Evolutionary conservation across 495 filamentous ascomycete species (phyloP).

Genomic region (Penicillium paxilli): DNA sequence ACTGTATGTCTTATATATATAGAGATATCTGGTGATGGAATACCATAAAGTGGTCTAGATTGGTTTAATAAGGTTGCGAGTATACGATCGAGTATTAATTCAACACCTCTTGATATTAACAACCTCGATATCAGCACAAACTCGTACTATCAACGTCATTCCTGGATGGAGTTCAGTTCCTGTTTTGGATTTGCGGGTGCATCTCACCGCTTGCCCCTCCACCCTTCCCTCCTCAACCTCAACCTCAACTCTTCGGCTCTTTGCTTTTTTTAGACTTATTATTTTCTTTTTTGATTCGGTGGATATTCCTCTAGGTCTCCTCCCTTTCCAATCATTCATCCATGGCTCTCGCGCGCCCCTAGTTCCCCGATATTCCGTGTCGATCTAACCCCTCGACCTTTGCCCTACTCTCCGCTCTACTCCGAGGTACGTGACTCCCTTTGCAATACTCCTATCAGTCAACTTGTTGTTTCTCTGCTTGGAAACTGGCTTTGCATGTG

Average conservation of each 20-base stretch:
- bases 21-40: too few species aligned
- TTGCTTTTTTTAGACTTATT: neutral
- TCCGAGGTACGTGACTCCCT: conserved; percentile 21
- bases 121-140: neutral
- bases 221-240: conserved; percentile 3
- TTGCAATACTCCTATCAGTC: neutral
- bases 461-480: conserved; percentile 5
- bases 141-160: conserved; percentile 2
- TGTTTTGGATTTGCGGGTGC: conserved; percentile 20
- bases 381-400: conserved; percentile 15
- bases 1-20: too few species aligned
- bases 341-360: conserved; percentile 25
- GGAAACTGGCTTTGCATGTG: conserved; percentile 3
- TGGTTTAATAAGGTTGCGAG: too few species aligned
- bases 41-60: too few species aligned
- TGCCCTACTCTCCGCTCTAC: conserved; percentile 4
- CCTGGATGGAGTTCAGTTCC: conserved; percentile 16
- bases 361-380: conserved; percentile 10
- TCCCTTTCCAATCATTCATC: conserved; percentile 6
- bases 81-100: too few species aligned
- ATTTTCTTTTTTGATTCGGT: conserved; percentile 1
- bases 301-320: too few species aligned
- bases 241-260: conserved; percentile 5
- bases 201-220: conserved; percentile 32
- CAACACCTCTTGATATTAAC: neutral